These are phyloP conservation scores for Penicillium oxalicum DNA, from an alignment of 2,329 filamentous ascomycete genomes.

Conservation along the genomic window DNA sequence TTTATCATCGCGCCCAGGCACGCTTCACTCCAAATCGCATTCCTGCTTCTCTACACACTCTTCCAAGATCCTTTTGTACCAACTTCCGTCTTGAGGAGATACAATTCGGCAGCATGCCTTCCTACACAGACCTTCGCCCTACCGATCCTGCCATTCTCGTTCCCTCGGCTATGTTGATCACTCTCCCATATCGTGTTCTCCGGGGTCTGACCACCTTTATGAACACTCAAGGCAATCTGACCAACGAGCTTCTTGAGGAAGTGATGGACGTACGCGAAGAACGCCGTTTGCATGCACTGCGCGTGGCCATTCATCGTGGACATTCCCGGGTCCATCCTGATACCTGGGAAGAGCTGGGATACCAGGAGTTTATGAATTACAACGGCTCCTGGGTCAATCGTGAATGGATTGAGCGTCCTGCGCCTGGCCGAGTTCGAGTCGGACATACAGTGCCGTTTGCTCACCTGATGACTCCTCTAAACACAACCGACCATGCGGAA, in stretches of 20 bases:
- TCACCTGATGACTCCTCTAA: too few species aligned
- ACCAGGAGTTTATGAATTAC: conserved; percentile 15
- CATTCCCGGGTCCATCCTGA: neutral
- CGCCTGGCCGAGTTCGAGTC: neutral
- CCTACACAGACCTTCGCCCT: conserved; percentile 10
- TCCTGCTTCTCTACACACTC: conserved; percentile 13
- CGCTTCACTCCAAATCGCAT: conserved; percentile 22
- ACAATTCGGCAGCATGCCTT: conserved; percentile 18
- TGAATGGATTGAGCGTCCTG: neutral
- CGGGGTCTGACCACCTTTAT: conserved; percentile 17
- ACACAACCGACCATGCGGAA: neutral
- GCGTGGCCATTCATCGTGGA: neutral
- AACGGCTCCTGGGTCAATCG: neutral
- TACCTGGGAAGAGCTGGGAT: conserved; percentile 15
- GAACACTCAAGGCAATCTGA: conserved; percentile 12
- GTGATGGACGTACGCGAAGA: conserved; percentile 27
- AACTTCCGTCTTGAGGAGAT: conserved; percentile 18
- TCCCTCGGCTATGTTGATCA: conserved; percentile 24
- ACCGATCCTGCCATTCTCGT: conserved; percentile 11
- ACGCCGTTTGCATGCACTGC: conserved; percentile 22
- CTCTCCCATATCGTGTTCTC: conserved; percentile 24
- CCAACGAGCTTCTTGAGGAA: conserved; percentile 10
- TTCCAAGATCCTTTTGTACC: conserved; percentile 6
- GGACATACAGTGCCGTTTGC: neutral
- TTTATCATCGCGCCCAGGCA: conserved; percentile 23